Percentiles rank a stretch among this genome's conserved stretches.
These are phyloP conservation scores for Geotrichum candidum DNA, from an alignment of 1,139 yeast species.

Conservation along the genomic window DNA sequence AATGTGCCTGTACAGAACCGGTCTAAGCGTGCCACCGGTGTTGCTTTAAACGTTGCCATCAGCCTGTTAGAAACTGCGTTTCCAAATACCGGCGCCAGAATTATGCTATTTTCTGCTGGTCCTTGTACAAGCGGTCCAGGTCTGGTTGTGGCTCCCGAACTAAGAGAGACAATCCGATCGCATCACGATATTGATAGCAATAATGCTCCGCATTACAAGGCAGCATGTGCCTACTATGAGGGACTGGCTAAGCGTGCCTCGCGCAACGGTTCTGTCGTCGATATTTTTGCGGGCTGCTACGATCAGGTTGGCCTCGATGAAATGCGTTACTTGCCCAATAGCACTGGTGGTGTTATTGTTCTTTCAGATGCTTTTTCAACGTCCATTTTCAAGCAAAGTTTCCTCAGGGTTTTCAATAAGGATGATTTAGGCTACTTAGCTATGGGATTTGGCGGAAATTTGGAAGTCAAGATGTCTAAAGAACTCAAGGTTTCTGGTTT, in stretches of 20 bases:
- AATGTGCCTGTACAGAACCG: slow-evolving; percentile 45
- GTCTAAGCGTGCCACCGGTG: slow-evolving; percentile 56
- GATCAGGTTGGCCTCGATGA: slow-evolving; percentile 98
- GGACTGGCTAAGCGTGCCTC: slow-evolving; percentile 66
- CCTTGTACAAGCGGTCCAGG: slow-evolving; percentile 91
- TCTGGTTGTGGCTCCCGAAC: slow-evolving; percentile 72
- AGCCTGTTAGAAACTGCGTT: slow-evolving; percentile 45
- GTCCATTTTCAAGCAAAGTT: slow-evolving; percentile 90
- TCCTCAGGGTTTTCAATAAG: slow-evolving; percentile 76
- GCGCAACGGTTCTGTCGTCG: slow-evolving; percentile 80
- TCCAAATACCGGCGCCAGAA: slow-evolving; percentile 52
- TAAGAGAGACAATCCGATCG: slow-evolving; percentile 89
- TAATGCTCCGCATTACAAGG: slow-evolving; percentile 61
- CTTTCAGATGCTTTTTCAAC: slow-evolving; percentile 95
- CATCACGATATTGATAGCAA: slow-evolving; percentile 84
- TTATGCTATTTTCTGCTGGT: slow-evolving; percentile 67
- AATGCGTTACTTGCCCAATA: slow-evolving; percentile 83
- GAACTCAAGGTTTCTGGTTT: slow-evolving; percentile 88
- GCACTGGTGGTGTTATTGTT: slow-evolving; percentile 89
- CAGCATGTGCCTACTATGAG: slow-evolving; percentile 83
- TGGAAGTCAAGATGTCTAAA: slow-evolving; percentile 82
- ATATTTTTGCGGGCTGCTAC: slow-evolving; percentile 93
- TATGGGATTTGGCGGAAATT: slow-evolving; percentile 62
- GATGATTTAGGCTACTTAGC: slow-evolving; percentile 69
- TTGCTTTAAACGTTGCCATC: slow-evolving; percentile 59